phyloP scores from a whole-genome alignment of 495 filamentous ascomycete genomes.

The Podospora sp. region DNA sequence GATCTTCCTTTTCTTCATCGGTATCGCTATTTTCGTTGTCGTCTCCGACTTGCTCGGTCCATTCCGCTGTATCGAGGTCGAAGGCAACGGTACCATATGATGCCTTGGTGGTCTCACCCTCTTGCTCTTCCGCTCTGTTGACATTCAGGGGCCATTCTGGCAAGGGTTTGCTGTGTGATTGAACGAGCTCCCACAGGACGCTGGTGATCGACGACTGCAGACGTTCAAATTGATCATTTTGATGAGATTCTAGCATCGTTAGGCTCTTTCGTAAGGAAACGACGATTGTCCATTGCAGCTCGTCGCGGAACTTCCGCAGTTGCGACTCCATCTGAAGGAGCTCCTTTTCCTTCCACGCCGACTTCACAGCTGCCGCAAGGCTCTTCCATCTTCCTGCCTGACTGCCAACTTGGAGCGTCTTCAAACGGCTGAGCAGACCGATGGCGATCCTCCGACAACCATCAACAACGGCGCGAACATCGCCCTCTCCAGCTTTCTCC shows the following conservation, averaged over 20 bases:
- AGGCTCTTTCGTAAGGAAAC: constrained; percentile 6
- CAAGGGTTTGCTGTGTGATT: neutral
- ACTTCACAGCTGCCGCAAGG: neutral
- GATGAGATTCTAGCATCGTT: neutral
- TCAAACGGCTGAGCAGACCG: neutral
- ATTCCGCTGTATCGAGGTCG: neutral
- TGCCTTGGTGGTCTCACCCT: too few species aligned
- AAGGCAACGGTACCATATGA: neutral
- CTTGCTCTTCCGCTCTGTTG: too few species aligned
- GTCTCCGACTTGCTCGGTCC: neutral
- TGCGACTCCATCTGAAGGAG: neutral
- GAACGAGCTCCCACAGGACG: neutral
- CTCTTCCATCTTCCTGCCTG: constrained; percentile 4
- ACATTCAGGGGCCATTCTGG: neutral
- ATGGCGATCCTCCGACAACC: neutral
- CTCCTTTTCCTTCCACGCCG: constrained; percentile 8
- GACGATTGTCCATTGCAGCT: constrained; percentile 11
- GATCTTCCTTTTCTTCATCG: neutral
- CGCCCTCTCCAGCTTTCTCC: neutral
- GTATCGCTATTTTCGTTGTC: too few species aligned
- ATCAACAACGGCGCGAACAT: neutral
- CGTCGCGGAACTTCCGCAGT: neutral
- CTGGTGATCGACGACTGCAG: constrained; percentile 1
- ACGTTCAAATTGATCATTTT: constrained; percentile 2
- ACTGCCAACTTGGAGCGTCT: constrained; percentile 3